Base-by-base conservation (phyloP, 495 filamentous ascomycete species). In the Daldinia caldariorum region DNA sequence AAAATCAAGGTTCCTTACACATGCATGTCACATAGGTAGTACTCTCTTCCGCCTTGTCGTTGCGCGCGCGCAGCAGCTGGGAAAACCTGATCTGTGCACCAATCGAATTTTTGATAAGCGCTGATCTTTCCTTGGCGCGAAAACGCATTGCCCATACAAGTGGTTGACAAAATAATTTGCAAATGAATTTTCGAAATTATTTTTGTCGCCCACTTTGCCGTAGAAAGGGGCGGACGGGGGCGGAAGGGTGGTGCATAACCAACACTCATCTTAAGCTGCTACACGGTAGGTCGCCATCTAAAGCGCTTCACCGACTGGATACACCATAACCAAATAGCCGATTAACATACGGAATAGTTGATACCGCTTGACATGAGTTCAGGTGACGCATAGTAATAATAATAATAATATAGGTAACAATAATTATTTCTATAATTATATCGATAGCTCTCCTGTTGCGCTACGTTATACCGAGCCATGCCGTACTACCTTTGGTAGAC, bases 21-120 rank as follows among this genome's bases (percentile, higher is more conserved):
- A 26, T 26, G 3, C 26, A 26, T 26, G 3, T n/a, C n/a, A n/a
- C n/a, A 3, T 26, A 26, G 26, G 26, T 26, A 26, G 1, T 26
- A 26, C 26, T 26, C 49, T 4, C 34, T 7, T 5, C 49, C 22
- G 22, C 29, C 34, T 50, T 45, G 10, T 22, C 32, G 20, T 67
- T 61, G 70, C 70, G 70, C 70, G 70, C 70, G 26, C 26, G 26
- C 26, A 65, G 65, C 50, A 65, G 65, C 50, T 72, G 59, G 26
- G 26, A 35, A 35, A 71, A 55, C 55, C 20, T 47, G 49, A 20
- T 53, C 53, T 70, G 38, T 43, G 14, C 38, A 29, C 69, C 63
- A 67, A 67, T 51, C 58, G 49, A 63, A 3, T 26, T 62, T 53
- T 43, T 5, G 18, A 10, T 35, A 39, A 49, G 9, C 45, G 37